Conservation (phyloP, 1,284 basidiomycete genomes). For the Melampsora larici-populina region DNA sequence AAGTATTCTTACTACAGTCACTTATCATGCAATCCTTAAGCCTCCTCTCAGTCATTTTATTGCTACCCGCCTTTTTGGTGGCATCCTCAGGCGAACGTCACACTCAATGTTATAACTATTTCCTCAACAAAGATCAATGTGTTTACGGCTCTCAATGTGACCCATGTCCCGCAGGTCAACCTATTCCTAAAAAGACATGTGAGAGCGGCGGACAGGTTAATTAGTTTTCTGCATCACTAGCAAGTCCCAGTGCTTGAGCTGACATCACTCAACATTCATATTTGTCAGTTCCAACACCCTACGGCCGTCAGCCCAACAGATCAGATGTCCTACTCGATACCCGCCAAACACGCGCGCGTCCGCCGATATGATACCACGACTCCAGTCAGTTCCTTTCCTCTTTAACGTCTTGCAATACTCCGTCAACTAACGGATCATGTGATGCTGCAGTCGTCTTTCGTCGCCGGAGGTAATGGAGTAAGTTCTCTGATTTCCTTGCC, state of each 20-base stretch:
- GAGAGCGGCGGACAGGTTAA: no score
- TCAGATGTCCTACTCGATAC: background rate
- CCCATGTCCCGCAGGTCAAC: background rate
- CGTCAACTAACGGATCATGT: background rate
- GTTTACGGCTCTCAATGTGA: background rate
- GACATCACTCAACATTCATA: background rate
- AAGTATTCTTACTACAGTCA: no score
- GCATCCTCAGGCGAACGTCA: background rate
- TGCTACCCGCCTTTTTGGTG: no score
- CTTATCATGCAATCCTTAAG: no score
- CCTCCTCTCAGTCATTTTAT: no score
- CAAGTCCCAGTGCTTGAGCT: background rate
- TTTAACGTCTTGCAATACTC: background rate
- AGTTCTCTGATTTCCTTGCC: background rate
- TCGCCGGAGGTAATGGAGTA: background rate
- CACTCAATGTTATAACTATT: constrained; percentile 5
- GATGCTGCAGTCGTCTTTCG: background rate
- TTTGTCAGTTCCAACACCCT: no score
- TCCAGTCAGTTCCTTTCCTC: background rate
- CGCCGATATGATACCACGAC: constrained; percentile 29
- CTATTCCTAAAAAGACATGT: background rate
- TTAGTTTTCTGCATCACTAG: background rate
- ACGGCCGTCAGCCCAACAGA: background rate
- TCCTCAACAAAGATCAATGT: background rate
- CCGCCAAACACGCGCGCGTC: background rate